These are phyloP conservation scores for Lactarius vividus DNA, from an alignment of 768 basidiomycete genomes.

Conservation along the genomic window DNA sequence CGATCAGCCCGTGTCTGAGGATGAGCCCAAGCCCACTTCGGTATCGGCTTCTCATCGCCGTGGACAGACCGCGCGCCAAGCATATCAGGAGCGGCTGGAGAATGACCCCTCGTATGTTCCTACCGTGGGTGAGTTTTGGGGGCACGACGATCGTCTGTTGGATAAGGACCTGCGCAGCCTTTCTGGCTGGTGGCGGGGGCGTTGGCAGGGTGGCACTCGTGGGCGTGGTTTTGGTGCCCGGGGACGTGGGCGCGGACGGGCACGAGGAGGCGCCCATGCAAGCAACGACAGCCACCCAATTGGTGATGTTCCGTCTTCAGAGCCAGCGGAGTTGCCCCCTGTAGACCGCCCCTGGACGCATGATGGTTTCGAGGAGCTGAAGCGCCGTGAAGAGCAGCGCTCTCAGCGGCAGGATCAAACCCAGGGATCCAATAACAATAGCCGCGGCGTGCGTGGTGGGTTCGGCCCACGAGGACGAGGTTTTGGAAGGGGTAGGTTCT, in stretches of 20 bases:
- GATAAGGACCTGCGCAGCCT: conserved; percentile 79
- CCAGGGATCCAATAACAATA: conserved; percentile 49
- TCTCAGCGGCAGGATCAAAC: conserved; percentile 39
- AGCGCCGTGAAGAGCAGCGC: conserved; percentile 62
- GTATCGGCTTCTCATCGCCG: conserved; percentile 37
- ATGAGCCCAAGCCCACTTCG: conserved; percentile 36
- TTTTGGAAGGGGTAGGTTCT: conserved; percentile 41
- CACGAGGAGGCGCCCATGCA: conserved; percentile 18
- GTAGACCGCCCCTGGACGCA: conserved; percentile 78
- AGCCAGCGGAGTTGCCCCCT: conserved; percentile 45
- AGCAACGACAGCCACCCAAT: conserved; percentile 27
- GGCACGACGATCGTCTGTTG: conserved; percentile 87
- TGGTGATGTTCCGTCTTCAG: conserved; percentile 28
- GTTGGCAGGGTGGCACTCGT: conserved; percentile 68
- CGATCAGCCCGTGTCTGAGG: conserved; percentile 33
- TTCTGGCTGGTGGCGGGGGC: conserved; percentile 85
- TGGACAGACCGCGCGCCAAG: conserved; percentile 73
- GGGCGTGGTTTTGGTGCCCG: conserved; percentile 55
- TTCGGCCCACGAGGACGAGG: conserved; percentile 40
- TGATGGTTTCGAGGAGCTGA: conserved; percentile 88
- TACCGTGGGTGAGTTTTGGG: conserved; percentile 90
- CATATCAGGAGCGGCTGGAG: conserved; percentile 79
- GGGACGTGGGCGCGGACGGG: conserved; percentile 45
- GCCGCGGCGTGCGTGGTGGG: conserved; percentile 45
- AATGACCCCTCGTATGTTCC: conserved; percentile 87